phyloP scores from a whole-genome alignment of 306 rosid genomes.

The Psophocarpus tetragonolobus region DNA sequence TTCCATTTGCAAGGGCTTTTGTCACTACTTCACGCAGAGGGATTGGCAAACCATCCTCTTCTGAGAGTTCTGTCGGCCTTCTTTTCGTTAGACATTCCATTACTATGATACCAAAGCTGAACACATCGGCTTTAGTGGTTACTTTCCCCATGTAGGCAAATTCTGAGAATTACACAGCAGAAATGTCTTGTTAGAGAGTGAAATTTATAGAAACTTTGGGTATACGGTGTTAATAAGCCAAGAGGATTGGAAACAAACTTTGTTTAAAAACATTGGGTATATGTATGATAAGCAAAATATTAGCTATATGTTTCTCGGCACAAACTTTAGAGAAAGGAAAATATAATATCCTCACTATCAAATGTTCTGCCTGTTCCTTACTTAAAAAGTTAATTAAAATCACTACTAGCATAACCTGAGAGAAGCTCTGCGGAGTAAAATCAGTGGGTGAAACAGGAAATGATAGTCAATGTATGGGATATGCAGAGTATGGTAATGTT shows the following conservation, averaged over 20 bases:
- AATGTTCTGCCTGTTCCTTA: too few species aligned
- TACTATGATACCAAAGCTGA: slow-evolving; percentile 75
- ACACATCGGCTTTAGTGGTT: slow-evolving; percentile 72
- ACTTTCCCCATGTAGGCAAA: slow-evolving; percentile 71
- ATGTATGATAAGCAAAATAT: too few species aligned
- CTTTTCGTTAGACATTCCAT: slow-evolving; percentile 79
- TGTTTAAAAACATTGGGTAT: too few species aligned
- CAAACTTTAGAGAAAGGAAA: too few species aligned
- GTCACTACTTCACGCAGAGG: slow-evolving; percentile 59
- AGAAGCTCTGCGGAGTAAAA: too few species aligned
- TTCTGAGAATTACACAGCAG: slow-evolving; percentile 56
- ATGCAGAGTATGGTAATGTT: too few species aligned
- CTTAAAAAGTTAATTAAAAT: too few species aligned
- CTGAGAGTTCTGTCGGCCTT: slow-evolving; percentile 70
- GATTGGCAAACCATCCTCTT: slow-evolving; percentile 54
- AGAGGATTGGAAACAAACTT: not conserved
- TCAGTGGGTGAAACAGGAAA: too few species aligned
- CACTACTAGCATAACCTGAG: too few species aligned
- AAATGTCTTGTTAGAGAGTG: slow-evolving; percentile 28
- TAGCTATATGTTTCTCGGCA: too few species aligned
- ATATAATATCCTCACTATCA: too few species aligned
- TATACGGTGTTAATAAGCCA: not conserved
- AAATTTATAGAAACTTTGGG: not conserved
- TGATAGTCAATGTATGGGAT: too few species aligned
- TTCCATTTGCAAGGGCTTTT: slow-evolving; percentile 59